These are phyloP conservation scores for Colletotrichum noveboracense DNA, from an alignment of 2,329 filamentous ascomycete genomes.

Conservation along the genomic window DNA sequence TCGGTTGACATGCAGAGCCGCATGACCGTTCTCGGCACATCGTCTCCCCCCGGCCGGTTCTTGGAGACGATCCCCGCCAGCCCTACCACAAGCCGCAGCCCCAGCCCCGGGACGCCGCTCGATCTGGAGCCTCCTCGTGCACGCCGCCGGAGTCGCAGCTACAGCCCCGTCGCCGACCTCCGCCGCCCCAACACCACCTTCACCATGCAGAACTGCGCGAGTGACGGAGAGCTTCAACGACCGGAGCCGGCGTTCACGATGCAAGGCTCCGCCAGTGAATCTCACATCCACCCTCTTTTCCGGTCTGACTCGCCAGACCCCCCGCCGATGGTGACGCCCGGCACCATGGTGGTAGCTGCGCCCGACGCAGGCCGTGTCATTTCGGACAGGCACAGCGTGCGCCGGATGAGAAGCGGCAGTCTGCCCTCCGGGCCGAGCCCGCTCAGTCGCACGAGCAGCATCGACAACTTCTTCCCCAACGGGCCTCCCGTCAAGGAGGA, in stretches of 20 bases:
- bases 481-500: constrained; percentile 26
- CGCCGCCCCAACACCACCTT: constrained; percentile 21
- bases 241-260: constrained; percentile 32
- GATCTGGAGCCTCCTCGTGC: constrained; percentile 58
- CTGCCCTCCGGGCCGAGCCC: constrained; percentile 52
- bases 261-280: constrained; percentile 54
- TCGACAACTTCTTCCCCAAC: constrained; percentile 47
- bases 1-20: constrained; percentile 67
- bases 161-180: constrained; percentile 57
- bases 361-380: constrained; percentile 72
- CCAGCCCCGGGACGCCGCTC: constrained; percentile 65
- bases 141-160: constrained; percentile 54
- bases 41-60: constrained; percentile 53
- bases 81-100: constrained; percentile 67
- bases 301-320: constrained; percentile 73
- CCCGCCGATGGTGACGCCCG: constrained; percentile 68
- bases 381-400: constrained; percentile 54
- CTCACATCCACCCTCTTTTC: constrained; percentile 81
- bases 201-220: constrained; percentile 41
- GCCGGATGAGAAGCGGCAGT: constrained; percentile 62
- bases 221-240: constrained; percentile 58
- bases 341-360: constrained; percentile 74
- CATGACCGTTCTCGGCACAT: constrained; percentile 59
- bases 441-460: constrained; percentile 54
- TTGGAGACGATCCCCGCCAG: constrained; percentile 76